phyloP scores from a whole-genome alignment of 2,329 filamentous ascomycete species.

The Sporothrix euskadiensis region DNA sequence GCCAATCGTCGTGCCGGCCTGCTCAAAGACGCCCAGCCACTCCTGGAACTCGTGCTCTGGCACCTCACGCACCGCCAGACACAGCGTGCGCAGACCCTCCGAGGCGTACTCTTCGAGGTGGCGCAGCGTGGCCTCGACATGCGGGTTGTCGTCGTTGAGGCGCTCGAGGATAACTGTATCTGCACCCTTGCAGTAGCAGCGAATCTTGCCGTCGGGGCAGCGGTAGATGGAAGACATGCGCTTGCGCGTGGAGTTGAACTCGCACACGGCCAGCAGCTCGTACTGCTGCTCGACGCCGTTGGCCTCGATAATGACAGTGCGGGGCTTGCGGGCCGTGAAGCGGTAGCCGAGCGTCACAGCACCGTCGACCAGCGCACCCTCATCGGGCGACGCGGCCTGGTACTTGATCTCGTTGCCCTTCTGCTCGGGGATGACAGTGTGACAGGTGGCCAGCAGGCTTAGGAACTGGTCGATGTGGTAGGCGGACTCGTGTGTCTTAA shows the following conservation, averaged over 20 bases:
- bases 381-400: slow-evolving; percentile 94
- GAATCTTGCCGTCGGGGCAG: slow-evolving; percentile 91
- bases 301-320: slow-evolving; percentile 79
- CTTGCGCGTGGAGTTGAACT: slow-evolving; percentile 97
- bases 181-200: slow-evolving; percentile 93
- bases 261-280: slow-evolving; percentile 91
- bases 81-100: slow-evolving; percentile 90
- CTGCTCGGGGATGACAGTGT: slow-evolving; percentile 95
- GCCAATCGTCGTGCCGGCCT: slow-evolving; percentile 83
- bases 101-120: slow-evolving; percentile 99
- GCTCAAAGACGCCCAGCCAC: slow-evolving; percentile 85
- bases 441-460: slow-evolving; percentile 81
- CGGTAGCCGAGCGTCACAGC: slow-evolving; percentile 82
- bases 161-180: slow-evolving; percentile 97
- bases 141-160: slow-evolving; percentile 76
- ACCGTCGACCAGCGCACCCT: slow-evolving; percentile 93
- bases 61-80: slow-evolving; percentile 90
- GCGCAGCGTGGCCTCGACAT: slow-evolving; percentile 83
- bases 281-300: slow-evolving; percentile 75
- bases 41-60: slow-evolving; percentile 85
- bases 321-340: slow-evolving; percentile 87
- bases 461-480: slow-evolving; percentile 75
- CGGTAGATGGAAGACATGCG: slow-evolving; percentile 97
- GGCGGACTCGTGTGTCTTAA: slow-evolving; percentile 55
- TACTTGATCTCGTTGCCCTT: slow-evolving; percentile 86